Percentiles rank a stretch among this genome's conserved stretches.
These are phyloP conservation scores for Ophiocordyceps unilateralis DNA, from an alignment of 2,329 filamentous ascomycete genomes.

Conservation along the genomic window DNA sequence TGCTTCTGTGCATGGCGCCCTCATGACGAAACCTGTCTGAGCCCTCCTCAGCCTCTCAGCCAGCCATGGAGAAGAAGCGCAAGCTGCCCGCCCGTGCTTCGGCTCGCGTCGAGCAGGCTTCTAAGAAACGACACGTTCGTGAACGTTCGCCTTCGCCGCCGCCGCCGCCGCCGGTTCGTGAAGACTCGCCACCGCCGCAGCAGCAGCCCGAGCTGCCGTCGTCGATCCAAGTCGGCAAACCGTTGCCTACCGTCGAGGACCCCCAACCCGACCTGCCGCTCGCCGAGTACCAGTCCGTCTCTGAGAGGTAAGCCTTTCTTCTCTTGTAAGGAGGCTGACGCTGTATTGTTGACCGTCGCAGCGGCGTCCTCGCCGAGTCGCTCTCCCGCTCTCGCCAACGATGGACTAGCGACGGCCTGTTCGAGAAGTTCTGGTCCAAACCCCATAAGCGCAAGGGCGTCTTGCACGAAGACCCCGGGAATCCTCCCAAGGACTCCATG, in stretches of 20 bases:
- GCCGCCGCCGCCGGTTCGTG: slow-evolving; percentile 17
- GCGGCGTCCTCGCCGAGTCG: slow-evolving; percentile 59
- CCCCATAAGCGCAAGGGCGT: slow-evolving; percentile 50
- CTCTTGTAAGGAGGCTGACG: no score
- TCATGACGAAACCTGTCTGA: slow-evolving; percentile 11
- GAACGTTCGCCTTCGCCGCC: slow-evolving; percentile 32
- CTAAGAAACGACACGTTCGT: slow-evolving; percentile 41
- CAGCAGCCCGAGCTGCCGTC: slow-evolving; percentile 36
- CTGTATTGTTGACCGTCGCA: slow-evolving; percentile 14
- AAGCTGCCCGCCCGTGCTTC: slow-evolving; percentile 46
- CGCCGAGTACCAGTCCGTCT: slow-evolving; percentile 55
- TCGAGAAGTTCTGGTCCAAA: slow-evolving; percentile 66
- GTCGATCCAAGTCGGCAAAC: slow-evolving; percentile 45
- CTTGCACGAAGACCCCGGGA: slow-evolving; percentile 44
- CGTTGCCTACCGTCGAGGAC: slow-evolving; percentile 52
- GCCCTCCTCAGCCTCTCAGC: slow-evolving; percentile 3
- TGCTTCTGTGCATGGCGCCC: slow-evolving; percentile 10
- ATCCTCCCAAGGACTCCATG: slow-evolving; percentile 56
- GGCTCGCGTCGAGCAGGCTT: slow-evolving; percentile 39
- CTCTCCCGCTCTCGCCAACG: slow-evolving; percentile 54
- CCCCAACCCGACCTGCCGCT: slow-evolving; percentile 46
- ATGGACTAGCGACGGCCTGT: slow-evolving; percentile 57
- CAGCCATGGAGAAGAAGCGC: slow-evolving; percentile 46
- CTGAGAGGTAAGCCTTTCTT: slow-evolving; percentile 40
- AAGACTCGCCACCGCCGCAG: slow-evolving; percentile 10